Evolutionary conservation across 495 filamentous ascomycete genomes (phyloP).

Genomic region (Neurospora discreta): DNA sequence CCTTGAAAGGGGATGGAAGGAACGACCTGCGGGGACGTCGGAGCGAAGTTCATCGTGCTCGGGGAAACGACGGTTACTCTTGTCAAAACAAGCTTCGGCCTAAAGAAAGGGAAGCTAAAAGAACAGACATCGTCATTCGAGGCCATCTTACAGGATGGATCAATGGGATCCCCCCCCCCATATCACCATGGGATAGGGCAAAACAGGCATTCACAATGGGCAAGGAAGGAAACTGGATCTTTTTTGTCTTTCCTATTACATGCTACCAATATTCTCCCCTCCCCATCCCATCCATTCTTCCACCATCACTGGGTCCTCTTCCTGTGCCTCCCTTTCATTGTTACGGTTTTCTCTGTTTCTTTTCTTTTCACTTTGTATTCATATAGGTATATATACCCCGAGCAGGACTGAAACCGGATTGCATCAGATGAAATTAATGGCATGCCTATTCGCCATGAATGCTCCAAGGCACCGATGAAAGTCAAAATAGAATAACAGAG

Average conservation of each 20-base stretch:
- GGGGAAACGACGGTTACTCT: not conserved
- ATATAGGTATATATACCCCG: not conserved
- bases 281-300: not conserved
- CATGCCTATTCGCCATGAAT: not conserved
- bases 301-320: not conserved
- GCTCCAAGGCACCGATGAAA: not conserved
- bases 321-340: no score
- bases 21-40: not conserved
- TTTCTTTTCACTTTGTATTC: not conserved
- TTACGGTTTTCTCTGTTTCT: not conserved
- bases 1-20: not conserved
- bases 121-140: not conserved
- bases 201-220: not conserved
- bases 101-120: no score
- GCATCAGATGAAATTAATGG: not conserved
- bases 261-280: not conserved
- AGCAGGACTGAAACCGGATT: not conserved
- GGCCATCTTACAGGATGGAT: not conserved
- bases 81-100: not conserved
- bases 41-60: not conserved
- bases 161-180: not conserved
- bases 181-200: not conserved
- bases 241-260: not conserved
- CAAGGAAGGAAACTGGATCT: not conserved
- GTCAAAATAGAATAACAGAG: not conserved